These are phyloP conservation scores for Trichosanthes cucumerina DNA, from an alignment of 306 rosid species.

Conservation along the genomic window DNA sequence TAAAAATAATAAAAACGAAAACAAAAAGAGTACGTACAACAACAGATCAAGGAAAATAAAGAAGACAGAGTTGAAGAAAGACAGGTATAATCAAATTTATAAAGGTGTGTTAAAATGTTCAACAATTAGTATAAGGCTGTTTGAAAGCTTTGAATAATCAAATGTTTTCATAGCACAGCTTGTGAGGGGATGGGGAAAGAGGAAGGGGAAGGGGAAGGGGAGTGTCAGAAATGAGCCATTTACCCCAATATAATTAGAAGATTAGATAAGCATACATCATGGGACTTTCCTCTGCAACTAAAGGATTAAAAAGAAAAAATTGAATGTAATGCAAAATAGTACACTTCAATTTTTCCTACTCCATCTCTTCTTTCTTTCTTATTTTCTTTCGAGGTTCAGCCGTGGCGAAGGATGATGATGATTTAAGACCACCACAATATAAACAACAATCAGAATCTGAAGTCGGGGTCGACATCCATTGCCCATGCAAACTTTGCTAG, in stretches of 20 bases:
- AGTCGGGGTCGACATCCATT: conserved; percentile 91
- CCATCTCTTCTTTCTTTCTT: neutral
- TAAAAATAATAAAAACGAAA: neutral
- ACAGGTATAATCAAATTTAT: conserved; percentile 1
- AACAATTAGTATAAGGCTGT: conserved; percentile 10
- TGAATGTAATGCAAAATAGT: conserved; percentile 11
- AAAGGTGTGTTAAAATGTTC: conserved; percentile 6
- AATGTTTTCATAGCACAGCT: conserved; percentile 9
- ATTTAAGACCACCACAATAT: neutral
- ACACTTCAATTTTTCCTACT: conserved; percentile 10
- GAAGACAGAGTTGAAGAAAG: neutral
- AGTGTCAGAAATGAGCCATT: conserved; percentile 4
- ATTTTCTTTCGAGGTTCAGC: neutral
- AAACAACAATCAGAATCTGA: conserved; percentile 65
- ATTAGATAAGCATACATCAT: conserved; percentile 53
- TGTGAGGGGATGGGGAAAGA: neutral
- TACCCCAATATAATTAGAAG: conserved; percentile 63
- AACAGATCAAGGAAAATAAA: neutral
- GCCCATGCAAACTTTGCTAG: conserved; percentile 89
- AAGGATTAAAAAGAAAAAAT: conserved; percentile 3
- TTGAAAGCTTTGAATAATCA: conserved; percentile 12
- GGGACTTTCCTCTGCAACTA: conserved; percentile 26
- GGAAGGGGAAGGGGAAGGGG: neutral
- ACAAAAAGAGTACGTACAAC: neutral
- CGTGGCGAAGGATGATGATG: neutral